Base-by-base conservation (phyloP, 805 yeast genomes). In the Yarrowia osloensis region DNA sequence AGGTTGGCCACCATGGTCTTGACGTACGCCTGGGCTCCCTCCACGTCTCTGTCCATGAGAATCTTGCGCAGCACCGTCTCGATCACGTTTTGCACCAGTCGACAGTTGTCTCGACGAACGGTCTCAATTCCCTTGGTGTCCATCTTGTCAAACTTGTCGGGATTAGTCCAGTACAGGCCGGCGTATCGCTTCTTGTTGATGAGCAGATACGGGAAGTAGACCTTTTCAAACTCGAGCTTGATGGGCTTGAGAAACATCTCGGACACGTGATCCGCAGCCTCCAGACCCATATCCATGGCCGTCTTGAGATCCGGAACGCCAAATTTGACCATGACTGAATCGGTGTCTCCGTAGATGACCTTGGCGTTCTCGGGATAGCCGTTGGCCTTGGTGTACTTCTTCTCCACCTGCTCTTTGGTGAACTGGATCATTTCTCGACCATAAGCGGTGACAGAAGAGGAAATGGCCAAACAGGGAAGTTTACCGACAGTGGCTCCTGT, bases 401-500 rank as follows among this genome's bases (percentile, higher is more conserved):
- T 86, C 77, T 92, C 93, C 2, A 95, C 98, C 69, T 88, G 91
- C 57, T 83, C 81, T 73, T 94, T 95, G 0, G 99, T 95, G 72
- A 85, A 81, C 78, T 94, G 97, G 79, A 95, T 95, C 99, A 95
- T 95, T 63, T 85, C 89, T 81, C 99, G 88, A 70, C 99, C 99
- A 79, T 88, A 95, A 0, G 98, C 88, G 0, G 99, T 95, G 40
- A 88, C 95, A 1, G 97, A 91, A 0, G 98, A 91, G 0, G 99
- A 96, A 68, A 95, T 95, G 0, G 97, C 97, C 67, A 95, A 81
- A 80, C 99, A 96, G 0, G 99, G 99, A 66, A 95, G 82, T 74
- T 95, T 94, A 66, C 99, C 99, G 54, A 94, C 88, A 0, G 98
- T 95, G 1, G 99, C 99, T 77, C 99, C 99, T 0, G 99, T 95